Base-by-base conservation (phyloP, 2,329 filamentous ascomycete genomes). In the Cladophialophora chaetospira region DNA sequence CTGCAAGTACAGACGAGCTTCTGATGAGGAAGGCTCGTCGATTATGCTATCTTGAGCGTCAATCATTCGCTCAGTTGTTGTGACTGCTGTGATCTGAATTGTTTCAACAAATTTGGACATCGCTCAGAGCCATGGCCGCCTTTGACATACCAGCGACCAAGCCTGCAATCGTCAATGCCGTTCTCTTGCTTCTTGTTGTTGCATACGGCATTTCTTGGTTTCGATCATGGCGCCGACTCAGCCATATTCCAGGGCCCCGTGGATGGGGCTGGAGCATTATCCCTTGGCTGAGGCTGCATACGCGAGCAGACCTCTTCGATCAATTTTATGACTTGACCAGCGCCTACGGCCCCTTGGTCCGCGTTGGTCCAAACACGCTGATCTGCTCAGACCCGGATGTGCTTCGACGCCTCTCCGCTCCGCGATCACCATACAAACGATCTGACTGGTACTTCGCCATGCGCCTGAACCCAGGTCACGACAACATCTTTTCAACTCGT, bases 181-280 rank as follows among this genome's bases (percentile, higher is more conserved):
- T 25, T 13, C 25, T 46, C 10, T 15, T 46, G 9, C 10, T 46
- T n/a, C 21, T 48, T 21, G 17, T n/a, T 13, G 13, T 48, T 28
- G 6, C 45, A 3, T 48, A 21, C 35, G 13, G 38, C 8, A 15
- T 35, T 21, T 35, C 46, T 6, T 56, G 46, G 35, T 21, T 51
- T 3, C 19, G 42, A 6, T 26, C 46, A 10, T 56, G 46, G 35
- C 25, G 36, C 8, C 46, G 36, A 13, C 46, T 51, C 26, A 44
- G 35, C 17, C 53, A 56, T 15, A 56, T 56, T 19, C 53, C 53
- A 8, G 53, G 46, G 9, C 53, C 53, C 8, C 26, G n/a, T 15
- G 13, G 28, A 6, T 56, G 46, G 46, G 53, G 35, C 4, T 35
- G 48, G 15, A 42, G 28, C 6, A 36, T 56, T 23, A 3, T 33